These are phyloP conservation scores for Microbotryomycetes sp. DNA, from an alignment of 1,284 basidiomycete genomes.

Conservation along the genomic window DNA sequence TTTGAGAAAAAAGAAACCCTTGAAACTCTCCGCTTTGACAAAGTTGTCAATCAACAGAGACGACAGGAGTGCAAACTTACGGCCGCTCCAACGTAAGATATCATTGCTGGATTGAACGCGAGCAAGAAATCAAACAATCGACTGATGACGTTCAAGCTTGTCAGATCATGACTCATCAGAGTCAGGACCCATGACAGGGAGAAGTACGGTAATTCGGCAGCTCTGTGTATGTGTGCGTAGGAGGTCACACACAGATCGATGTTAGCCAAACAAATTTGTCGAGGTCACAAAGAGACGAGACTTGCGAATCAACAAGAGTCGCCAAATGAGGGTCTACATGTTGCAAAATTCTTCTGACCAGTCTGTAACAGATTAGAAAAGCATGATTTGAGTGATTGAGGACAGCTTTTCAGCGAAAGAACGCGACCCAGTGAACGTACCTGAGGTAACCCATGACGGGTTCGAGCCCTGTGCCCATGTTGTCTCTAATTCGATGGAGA, in stretches of 20 bases:
- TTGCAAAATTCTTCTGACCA: conserved; percentile 31
- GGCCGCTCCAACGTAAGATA: conserved; percentile 38
- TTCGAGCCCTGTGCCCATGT: conserved; percentile 36
- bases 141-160: conserved; percentile 28
- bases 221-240: conserved; percentile 11
- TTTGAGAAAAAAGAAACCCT: neutral
- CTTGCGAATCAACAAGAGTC: conserved; percentile 28
- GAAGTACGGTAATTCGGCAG: conserved; percentile 38
- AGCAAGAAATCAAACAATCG: conserved; percentile 39
- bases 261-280: neutral
- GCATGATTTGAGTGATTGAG: neutral
- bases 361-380: conserved; percentile 6
- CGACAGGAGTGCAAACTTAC: conserved; percentile 19
- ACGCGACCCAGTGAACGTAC: conserved; percentile 11
- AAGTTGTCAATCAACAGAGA: neutral
- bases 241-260: neutral
- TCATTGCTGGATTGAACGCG: conserved; percentile 38
- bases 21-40: no score
- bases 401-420: neutral
- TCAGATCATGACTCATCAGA: conserved; percentile 38
- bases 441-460: conserved; percentile 39
- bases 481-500: conserved; percentile 36
- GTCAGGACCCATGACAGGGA: conserved; percentile 40
- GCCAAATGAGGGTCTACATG: conserved; percentile 28
- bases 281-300: neutral